Evolutionary conservation across 345 rosid species (phyloP), one percentile per base, ranked within the genome.

Genomic region (Dovyalis caffra): DNA sequence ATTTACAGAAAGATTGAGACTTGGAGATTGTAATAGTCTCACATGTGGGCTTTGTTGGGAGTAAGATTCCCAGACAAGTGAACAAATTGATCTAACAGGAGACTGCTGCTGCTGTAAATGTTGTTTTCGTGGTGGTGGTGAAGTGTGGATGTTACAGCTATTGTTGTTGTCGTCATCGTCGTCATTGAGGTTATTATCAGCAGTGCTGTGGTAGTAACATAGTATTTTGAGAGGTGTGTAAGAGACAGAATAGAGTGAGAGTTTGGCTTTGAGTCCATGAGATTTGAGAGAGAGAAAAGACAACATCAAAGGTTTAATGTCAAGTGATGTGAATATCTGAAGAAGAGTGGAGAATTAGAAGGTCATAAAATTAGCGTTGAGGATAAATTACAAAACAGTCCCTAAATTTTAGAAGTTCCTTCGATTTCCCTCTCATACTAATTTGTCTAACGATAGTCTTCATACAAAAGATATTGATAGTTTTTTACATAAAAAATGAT

Each of bases 21-120:
- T 76, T 47, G 86, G 79, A 33, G 86, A 20, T 14, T 32, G 81
- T n/a, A 87, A 84, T 20, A 72, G 47, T 71, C 76, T 65, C 12
- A 45, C 45, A 62, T 80, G 83, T 67, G 81, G 31, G 74, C 68
- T 81, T 58, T 63, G 75, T 28, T 74, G 88, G 71, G 84, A 81
- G 77, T 87, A 87, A 6, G 95, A 87, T 32, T 88, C 81, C 53
- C 78, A 80, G 37, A 92, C 92, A 77, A 76, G 51, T 21, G 90
- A 86, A 66, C 92, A 90, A 21, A 91, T 77, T 26, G 88, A 80
- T 73, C 81, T 80, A 65, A 87, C 88, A 0, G 78, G 70, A 37
- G 91, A 89, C 3, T 86, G 94, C 34, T 88, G 94, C 34, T 88
- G 69, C 18, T 74, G 76, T 14, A 76, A 32, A 1, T 86, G 28